These are phyloP conservation scores for Casaregolazyma suthepensis DNA, from an alignment of 1,139 yeast genomes.

Conservation along the genomic window DNA sequence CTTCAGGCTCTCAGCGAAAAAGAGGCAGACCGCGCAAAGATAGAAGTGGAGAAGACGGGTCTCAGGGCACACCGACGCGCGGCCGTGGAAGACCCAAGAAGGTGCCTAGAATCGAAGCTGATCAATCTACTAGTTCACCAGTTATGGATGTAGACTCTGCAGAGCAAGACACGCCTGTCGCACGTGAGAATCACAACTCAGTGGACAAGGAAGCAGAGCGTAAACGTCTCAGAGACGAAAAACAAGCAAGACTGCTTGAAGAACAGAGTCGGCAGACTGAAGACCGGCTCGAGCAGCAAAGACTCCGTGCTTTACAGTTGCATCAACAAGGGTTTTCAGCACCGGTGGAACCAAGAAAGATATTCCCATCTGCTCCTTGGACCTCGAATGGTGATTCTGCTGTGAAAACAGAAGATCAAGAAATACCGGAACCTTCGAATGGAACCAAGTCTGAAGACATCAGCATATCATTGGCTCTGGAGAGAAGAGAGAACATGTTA, in stretches of 20 bases:
- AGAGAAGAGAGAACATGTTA: constrained; percentile 30
- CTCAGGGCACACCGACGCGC: not conserved
- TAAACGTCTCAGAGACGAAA: not conserved
- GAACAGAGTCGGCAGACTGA: not conserved
- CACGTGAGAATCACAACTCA: not conserved
- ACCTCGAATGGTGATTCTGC: not conserved
- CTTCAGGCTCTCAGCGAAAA: constrained; percentile 17
- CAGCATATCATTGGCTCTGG: constrained; percentile 28
- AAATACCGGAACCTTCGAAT: not conserved
- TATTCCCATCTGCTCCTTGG: not conserved
- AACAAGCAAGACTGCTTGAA: not conserved
- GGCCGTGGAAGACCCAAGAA: constrained; percentile 9
- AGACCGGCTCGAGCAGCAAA: not conserved
- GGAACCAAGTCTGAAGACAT: not conserved
- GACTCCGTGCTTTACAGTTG: not conserved
- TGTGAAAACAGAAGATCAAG: not conserved
- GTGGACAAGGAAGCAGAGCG: not conserved
- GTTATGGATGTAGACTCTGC: not conserved
- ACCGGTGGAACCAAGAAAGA: not conserved
- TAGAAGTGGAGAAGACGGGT: not conserved
- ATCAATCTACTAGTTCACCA: not conserved
- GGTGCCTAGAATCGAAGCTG: not conserved
- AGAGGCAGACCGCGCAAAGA: constrained; percentile 31
- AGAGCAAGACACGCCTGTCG: not conserved
- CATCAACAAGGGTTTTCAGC: not conserved